Evolutionary conservation across 331 rosid genomes (phyloP).

Genomic region (Malus hybrid): DNA sequence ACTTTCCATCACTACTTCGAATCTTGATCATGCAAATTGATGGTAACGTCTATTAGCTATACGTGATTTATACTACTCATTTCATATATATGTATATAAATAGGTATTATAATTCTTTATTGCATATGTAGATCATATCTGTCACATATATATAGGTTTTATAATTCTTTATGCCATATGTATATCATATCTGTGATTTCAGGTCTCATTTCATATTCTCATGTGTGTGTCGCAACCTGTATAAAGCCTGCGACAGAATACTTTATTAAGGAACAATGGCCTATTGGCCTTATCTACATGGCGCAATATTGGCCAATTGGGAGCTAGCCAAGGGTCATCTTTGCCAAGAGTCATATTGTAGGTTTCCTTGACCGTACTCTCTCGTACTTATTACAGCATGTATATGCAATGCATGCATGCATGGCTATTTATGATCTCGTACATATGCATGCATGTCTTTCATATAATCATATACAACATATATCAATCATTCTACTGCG

Average conservation of each 20-base stretch:
- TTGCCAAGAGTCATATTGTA: conserved; percentile 25
- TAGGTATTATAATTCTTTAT: too few species aligned
- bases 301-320: conserved; percentile 6
- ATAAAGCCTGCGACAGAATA: not conserved
- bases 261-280: not conserved
- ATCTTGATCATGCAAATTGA: conserved; percentile 8
- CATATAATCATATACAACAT: not conserved
- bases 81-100: not conserved
- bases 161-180: not conserved
- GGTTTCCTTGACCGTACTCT: conserved; percentile 10
- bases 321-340: not conserved
- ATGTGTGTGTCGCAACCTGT: not conserved
- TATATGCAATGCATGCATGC: not conserved
- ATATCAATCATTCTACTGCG: too few species aligned
- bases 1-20: not conserved
- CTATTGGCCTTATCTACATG: not conserved
- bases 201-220: not conserved
- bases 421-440: not conserved
- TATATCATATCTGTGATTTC: not conserved
- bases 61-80: not conserved
- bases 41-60: not conserved
- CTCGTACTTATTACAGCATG: conserved; percentile 4
- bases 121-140: too few species aligned
- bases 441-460: not conserved
- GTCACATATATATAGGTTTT: not conserved